Base-by-base conservation (phyloP, 192 early-diverging fungal species). In the Mortierella hygrophila region DNA sequence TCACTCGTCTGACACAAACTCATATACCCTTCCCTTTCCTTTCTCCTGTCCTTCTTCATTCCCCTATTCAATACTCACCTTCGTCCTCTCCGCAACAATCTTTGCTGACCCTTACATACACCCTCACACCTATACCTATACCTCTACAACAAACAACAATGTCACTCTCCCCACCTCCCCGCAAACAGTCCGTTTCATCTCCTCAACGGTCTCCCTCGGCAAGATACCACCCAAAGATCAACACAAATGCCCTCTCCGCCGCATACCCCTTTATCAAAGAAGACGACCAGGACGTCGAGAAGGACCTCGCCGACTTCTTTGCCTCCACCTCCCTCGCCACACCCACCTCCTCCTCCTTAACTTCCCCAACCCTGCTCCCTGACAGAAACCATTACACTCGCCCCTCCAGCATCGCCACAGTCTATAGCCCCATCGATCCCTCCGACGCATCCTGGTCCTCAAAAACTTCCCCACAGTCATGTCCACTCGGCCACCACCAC, bases 191-290 rank as follows among this genome's bases (percentile, higher is more conserved):
- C 35, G 26, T 47, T 6, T 38, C 65, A 40, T 46, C 77, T 1
- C 68, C 68, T 40, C 68, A 21, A 29, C 40, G 38, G 44, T 40
- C 21, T 9, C 29, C 68, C 18, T 63, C 68, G n/a, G 15, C 75
- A 23, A 77, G 75, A 46, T 68, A 70, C 29, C 82, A 70, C 29
- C 82, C 82, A 68, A 77, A 78, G 60, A 57, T 83, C 57, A 82
- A 82, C 29, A 70, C 81, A 32, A 77, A 75, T 26, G 46, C 68
- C 3, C 38, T 70, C 6, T 52, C 41, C 38, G n/a, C 29, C 23
- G 75, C 26, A 20, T 26, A 35, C 55, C 10, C 37, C 37, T 18
- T 26, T 42, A 41, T 77, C 52, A 41, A 74, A 11, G 40, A 72
- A 13, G 42, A 72, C 21, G 75, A 75, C 26, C 35, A 72, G 2